Evolutionary conservation across 2,329 filamentous ascomycete species (phyloP), one percentile per base, ranked within the genome.

Genomic region (Venturia asperata): DNA sequence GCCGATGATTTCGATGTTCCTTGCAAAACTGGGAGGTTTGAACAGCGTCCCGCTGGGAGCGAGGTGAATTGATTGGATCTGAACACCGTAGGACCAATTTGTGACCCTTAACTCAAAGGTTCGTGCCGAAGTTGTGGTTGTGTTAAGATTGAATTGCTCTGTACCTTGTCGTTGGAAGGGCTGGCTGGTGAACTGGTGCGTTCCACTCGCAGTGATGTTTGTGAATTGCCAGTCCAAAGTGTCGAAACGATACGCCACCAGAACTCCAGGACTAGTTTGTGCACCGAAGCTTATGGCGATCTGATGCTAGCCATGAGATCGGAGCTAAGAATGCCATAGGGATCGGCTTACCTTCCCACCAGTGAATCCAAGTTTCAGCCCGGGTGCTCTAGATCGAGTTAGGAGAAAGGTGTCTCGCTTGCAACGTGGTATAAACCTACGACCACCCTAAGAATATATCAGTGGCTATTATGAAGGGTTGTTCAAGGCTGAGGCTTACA

Each of bases 151-250:
- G 47, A 64, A 61, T 34, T 30, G 47, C 21, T 47, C 21, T 34
- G 47, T 60, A 17, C 42, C 73, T 0, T 77, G 80, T 47, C 78
- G 70, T 62, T 79, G 76, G 11, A 81, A 74, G 5, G 79, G 80
- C 0, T 78, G 74, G 0, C 79, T 81, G n/a, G 71, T 70, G 60
- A 87, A 79, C 21, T 85, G 78, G 70, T 87, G 83, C 0, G 83
- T 86, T 15, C 77, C 77, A 34, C 79, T 78, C 0, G 80, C 78
- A 1, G 83, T 85, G 58, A 87, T 80, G 69, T 87, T 87, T 42
- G 83, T 84, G 70, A 86, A 82, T 65, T 78, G 75, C 84, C 84
- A 87, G 70, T 85, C 84, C 62, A 83, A 78, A 3, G 82, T 83
- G 49, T 78, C 78, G 34, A 86, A 76, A n/a, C 83, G 80, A 71